Base-by-base conservation (phyloP, 1,284 basidiomycete species). In the Butyriboletus regius region DNA sequence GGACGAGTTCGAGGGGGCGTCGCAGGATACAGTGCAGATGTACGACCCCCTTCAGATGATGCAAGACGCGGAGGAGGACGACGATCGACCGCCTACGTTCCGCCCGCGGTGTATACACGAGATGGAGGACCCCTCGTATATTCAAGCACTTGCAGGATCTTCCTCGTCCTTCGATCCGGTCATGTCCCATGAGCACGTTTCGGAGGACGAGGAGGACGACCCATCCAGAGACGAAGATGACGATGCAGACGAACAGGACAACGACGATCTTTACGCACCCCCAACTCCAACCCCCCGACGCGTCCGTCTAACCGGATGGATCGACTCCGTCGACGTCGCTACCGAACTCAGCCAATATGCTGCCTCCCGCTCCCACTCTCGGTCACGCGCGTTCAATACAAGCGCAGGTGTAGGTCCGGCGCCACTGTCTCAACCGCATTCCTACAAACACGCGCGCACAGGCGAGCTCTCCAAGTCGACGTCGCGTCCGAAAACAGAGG, bases 251-350 rank as follows among this genome's bases (percentile, higher is more conserved):
- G 50, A 43, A 7, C 51, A 31, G 24, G 60, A 50, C 9, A 33
- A 34, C 2, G 51, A 55, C 7, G 61, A 53, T 15, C 54, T n/a
- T 0, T 52, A 48, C 10, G 50, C 33, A 29, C 59, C 52, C 9
- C 51, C 55, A 1, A 59, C 50, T 0, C 56, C 55, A 7, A 58
- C 56, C 10, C 61, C 60, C 3, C 54, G 52, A 32, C 55, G 73
- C 5, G 70, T 82, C 15, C 75, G 79, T 17, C 72, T 76, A 50
- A 60, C 67, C 1, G 83, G 81, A 0, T 78, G 70, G 63, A 82
- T 84, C 39, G 67, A 72, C 24, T 64, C 67, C 7, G 77, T 77
- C 9, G 77, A 83, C 54, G 68, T 75, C 51, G 71, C 43, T 12
- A 34, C 51, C 8, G 60, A 64, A 32, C 48, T 62, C 5, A 44